Evolutionary conservation across 1,284 basidiomycete genomes (phyloP).

Genomic region (Erythrobasidium hasegawianum): DNA sequence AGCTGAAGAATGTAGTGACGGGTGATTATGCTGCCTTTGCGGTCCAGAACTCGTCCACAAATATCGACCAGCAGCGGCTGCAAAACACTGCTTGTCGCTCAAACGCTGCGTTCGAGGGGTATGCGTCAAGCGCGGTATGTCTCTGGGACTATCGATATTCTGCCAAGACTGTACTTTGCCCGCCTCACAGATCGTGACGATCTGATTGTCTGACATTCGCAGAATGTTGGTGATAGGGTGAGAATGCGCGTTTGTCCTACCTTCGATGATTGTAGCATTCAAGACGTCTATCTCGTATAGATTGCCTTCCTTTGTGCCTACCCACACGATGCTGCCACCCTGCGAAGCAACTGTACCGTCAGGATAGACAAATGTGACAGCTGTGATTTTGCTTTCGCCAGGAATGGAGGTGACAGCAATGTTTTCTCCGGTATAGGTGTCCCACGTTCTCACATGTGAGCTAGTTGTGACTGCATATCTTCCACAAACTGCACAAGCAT

Average conservation of each 20-base stretch:
- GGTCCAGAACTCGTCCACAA: conserved; percentile 67
- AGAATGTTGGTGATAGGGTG: conserved; percentile 68
- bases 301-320: conserved; percentile 83
- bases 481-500: conserved; percentile 39
- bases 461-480: conserved; percentile 38
- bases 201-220: conserved; percentile 58
- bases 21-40: conserved; percentile 47
- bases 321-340: conserved; percentile 62
- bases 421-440: conserved; percentile 56
- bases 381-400: conserved; percentile 61
- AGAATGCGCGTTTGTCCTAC: conserved; percentile 63
- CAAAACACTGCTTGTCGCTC: conserved; percentile 75
- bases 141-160: conserved; percentile 25
- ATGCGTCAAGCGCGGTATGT: conserved; percentile 48
- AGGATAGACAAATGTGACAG: conserved; percentile 68
- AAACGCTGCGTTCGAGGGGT: conserved; percentile 63
- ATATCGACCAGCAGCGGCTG: conserved; percentile 64
- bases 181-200: conserved; percentile 75
- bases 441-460: conserved; percentile 40
- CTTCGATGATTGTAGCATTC: conserved; percentile 58
- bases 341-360: conserved; percentile 44
- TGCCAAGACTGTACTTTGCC: conserved; percentile 72
- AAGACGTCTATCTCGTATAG: conserved; percentile 72
- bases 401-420: conserved; percentile 38
- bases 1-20: conserved; percentile 50